Evolutionary conservation across 2,329 filamentous ascomycete genomes (phyloP), one percentile per base, ranked within the genome.

Genomic region (Furcasterigmium sp.): DNA sequence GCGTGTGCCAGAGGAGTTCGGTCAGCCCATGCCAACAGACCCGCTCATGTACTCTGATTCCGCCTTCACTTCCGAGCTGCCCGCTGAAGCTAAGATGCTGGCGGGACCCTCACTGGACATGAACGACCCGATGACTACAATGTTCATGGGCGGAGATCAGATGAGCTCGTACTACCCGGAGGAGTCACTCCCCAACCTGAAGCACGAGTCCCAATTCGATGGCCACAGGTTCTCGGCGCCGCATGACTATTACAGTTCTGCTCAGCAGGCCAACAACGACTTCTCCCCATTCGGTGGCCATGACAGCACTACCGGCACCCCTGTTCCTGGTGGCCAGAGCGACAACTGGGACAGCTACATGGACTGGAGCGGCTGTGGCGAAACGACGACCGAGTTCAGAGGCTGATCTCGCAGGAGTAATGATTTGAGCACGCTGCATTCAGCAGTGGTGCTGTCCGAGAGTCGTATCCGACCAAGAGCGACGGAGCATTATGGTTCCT

Each of bases 51-150:
- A 54, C 29, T 49, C 51, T 3, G 47, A 49, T 1, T 70, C 68
- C 1, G 56, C 55, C 1, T 73, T 73, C 41, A 72, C 69, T 0
- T 53, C 66, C 0, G 63, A 70, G 46, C 51, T 73, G 7, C 61
- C 70, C 0, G 49, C 62, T 2, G 69, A 73, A 39, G 61, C 65
- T 2, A 69, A 64, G 50, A 65, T 68, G 64, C 56, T 73, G 50
- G 51, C 59, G 30, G 46, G 44, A 7, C 53, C 58, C 2, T 60
- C 60, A 7, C 41, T 63, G 11, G 59, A 61, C 23, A 55, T 63
- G 50, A 56, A 39, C 21, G 54, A 58, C 6, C 55, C 55, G 1
- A 47, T 51, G 44, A 34, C 44, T 9, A 37, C 39, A 4, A 35
- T 49, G 20, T 45, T 50, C 4, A 37, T 50, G 39, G 48, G 44